Conservation (phyloP, 257 asterid species). For the Petunia axillaris region DNA sequence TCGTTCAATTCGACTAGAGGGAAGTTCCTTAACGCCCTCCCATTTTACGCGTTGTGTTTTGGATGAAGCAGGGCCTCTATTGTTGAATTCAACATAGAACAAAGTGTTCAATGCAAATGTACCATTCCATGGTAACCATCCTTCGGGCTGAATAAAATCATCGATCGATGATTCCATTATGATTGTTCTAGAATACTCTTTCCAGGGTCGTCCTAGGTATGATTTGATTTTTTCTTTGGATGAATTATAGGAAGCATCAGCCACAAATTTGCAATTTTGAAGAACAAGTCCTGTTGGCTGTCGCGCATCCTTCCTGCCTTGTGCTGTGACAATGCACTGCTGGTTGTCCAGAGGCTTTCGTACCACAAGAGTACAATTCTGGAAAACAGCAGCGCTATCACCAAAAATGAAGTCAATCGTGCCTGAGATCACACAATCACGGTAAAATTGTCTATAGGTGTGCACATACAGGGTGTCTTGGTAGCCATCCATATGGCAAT, state of each 20-base stretch:
- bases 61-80: constrained; percentile 67
- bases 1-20: constrained; percentile 48
- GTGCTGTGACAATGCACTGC: constrained; percentile 79
- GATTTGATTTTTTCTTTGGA: constrained; percentile 42
- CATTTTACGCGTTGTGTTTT: constrained; percentile 59
- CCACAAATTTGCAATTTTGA: constrained; percentile 68
- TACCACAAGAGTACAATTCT: constrained; percentile 68
- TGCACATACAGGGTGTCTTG: constrained; percentile 82
- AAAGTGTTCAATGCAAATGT: constrained; percentile 54
- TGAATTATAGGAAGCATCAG: constrained; percentile 49
- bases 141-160: constrained; percentile 67
- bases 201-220: constrained; percentile 86
- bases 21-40: constrained; percentile 77
- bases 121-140: constrained; percentile 74
- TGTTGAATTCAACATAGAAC: constrained; percentile 76
- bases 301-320: constrained; percentile 68
- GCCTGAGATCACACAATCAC: constrained; percentile 74
- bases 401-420: constrained; percentile 88
- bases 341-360: constrained; percentile 72
- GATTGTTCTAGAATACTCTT: constrained; percentile 68
- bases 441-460: constrained; percentile 76
- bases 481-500: constrained; percentile 80
- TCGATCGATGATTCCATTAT: constrained; percentile 72
- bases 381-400: constrained; percentile 73
- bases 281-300: constrained; percentile 75